These are phyloP conservation scores for Umbelopsis sp. DNA, from an alignment of 192 early-diverging fungal species.

Conservation along the genomic window DNA sequence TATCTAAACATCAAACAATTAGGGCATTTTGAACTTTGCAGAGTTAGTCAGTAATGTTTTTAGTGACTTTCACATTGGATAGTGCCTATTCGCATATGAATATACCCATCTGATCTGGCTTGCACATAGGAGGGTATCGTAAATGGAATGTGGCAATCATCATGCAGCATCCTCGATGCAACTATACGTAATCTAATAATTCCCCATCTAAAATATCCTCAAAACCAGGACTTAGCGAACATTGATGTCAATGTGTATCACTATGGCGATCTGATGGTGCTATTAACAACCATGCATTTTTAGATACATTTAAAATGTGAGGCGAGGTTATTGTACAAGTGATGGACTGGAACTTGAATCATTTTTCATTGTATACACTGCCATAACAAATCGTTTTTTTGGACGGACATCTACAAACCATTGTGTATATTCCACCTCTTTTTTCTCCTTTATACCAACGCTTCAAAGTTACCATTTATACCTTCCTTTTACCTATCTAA, in stretches of 20 bases:
- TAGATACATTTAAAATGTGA: conserved; percentile 20
- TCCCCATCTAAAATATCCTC: too few species aligned
- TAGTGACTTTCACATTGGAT: too few species aligned
- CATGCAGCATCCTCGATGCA: neutral
- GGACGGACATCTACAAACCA: neutral
- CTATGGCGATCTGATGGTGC: neutral
- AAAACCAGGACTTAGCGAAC: too few species aligned
- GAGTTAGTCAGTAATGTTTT: neutral
- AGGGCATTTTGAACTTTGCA: neutral
- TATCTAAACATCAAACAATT: neutral
- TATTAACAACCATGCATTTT: conserved; percentile 20
- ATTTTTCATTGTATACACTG: too few species aligned
- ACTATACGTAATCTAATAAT: too few species aligned
- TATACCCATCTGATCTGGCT: too few species aligned
- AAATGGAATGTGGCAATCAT: neutral
- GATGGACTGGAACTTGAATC: too few species aligned
- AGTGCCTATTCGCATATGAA: too few species aligned
- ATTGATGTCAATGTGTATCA: neutral
- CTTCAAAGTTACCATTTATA: neutral
- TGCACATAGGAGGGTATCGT: neutral
- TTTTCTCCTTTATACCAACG: neutral
- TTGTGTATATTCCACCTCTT: neutral
- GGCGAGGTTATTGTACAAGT: too few species aligned
- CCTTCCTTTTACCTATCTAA: neutral
- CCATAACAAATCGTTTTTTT: neutral